Percentiles rank a stretch among this genome's conserved stretches.
Conservation (phyloP, 2,329 filamentous ascomycete species). For the Trichoderma sp. region DNA sequence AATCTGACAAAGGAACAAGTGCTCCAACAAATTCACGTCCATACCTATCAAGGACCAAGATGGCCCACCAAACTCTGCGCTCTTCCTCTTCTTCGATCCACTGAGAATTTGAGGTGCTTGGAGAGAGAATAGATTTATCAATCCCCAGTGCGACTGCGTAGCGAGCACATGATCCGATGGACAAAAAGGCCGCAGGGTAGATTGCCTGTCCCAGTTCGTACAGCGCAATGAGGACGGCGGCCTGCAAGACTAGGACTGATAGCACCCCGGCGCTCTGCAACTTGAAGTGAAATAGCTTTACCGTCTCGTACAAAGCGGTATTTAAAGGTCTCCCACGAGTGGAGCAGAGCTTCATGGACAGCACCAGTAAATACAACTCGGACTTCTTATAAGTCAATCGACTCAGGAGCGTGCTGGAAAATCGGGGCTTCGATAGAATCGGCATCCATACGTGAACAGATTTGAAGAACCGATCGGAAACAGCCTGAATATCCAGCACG, state of each 20-base stretch:
- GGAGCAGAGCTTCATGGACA: slow-evolving; percentile 23
- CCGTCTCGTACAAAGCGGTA: slow-evolving; percentile 4
- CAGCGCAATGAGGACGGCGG: slow-evolving; percentile 17
- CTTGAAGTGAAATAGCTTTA: slow-evolving; percentile 21
- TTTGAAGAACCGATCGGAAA: slow-evolving; percentile 15
- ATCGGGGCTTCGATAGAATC: slow-evolving; percentile 20
- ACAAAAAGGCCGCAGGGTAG: slow-evolving; percentile 19
- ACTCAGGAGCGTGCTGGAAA: slow-evolving; percentile 1
- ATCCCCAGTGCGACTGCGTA: slow-evolving; percentile 13
- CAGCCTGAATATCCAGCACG: slow-evolving; percentile 17
- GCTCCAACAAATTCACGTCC: neutral
- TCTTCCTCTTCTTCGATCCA: slow-evolving; percentile 27
- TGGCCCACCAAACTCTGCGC: slow-evolving; percentile 25
- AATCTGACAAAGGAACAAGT: neutral
- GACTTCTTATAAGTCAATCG: slow-evolving; percentile 19
- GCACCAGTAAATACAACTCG: slow-evolving; percentile 19
- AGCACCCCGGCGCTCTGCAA: slow-evolving; percentile 17
- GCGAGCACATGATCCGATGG: slow-evolving; percentile 22
- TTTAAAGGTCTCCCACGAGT: neutral
- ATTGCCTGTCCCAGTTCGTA: slow-evolving; percentile 23
- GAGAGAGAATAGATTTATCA: slow-evolving; percentile 12
- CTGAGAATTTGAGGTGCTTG: neutral
- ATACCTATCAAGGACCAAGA: slow-evolving; percentile 26
- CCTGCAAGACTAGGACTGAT: slow-evolving; percentile 20
- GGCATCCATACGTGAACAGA: slow-evolving; percentile 24